These are phyloP conservation scores for Bipolaris victoriae DNA, from an alignment of 2,329 filamentous ascomycete species.

Conservation along the genomic window DNA sequence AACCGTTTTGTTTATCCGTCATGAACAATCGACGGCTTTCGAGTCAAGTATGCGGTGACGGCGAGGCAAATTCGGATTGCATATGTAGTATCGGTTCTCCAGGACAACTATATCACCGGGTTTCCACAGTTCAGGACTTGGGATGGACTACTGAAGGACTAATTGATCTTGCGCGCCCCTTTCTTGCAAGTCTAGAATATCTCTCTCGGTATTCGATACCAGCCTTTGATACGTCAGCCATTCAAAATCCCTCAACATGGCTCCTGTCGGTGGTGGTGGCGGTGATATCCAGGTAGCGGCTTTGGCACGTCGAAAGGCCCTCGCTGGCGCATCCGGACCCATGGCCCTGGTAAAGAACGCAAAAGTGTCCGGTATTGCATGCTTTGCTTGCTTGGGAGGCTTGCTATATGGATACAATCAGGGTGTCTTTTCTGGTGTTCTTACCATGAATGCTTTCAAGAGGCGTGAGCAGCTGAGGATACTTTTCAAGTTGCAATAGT, in stretches of 20 bases:
- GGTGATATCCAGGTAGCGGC: no score
- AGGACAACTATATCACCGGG: constrained; percentile 3
- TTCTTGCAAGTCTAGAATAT: no score
- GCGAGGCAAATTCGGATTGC: constrained; percentile 1
- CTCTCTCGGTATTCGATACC: no score
- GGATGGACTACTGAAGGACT: constrained; percentile 1
- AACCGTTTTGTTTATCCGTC: constrained; percentile 10
- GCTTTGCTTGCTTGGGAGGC: constrained; percentile 60
- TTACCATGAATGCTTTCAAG: constrained; percentile 57
- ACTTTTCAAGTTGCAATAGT: no score
- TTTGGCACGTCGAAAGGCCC: no score
- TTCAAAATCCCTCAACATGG: no score
- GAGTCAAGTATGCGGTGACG: background rate
- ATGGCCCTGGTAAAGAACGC: constrained; percentile 58
- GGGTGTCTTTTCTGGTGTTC: constrained; percentile 74
- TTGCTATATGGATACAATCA: constrained; percentile 75
- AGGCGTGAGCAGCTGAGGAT: constrained; percentile 34
- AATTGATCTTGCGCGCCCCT: constrained; percentile 15
- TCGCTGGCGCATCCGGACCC: no score
- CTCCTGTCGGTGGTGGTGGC: no score
- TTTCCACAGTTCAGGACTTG: constrained; percentile 5
- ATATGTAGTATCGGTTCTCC: constrained; percentile 11
- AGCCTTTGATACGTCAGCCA: no score
- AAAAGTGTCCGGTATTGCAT: constrained; percentile 61
- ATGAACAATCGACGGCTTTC: background rate